phyloP scores from a whole-genome alignment of 2,329 filamentous ascomycete species.

The Boeremia exigua region DNA sequence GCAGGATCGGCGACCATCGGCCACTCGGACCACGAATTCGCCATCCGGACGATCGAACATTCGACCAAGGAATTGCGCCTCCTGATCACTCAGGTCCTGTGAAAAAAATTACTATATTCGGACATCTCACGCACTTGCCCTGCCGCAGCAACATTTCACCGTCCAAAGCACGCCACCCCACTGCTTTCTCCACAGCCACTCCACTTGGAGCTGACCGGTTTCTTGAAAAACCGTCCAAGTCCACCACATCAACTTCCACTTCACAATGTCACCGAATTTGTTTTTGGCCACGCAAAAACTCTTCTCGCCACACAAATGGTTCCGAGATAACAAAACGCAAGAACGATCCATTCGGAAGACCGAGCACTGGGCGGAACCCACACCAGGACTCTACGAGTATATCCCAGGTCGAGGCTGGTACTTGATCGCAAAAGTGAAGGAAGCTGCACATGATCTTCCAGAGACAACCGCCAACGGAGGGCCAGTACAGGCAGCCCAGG shows the following conservation, averaged over 20 bases:
- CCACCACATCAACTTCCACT: neutral
- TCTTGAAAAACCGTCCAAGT: slow-evolving; percentile 3
- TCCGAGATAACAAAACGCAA: slow-evolving; percentile 47
- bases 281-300: slow-evolving; percentile 57
- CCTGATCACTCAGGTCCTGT: slow-evolving; percentile 6
- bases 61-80: slow-evolving; percentile 19
- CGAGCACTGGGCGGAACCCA: slow-evolving; percentile 57
- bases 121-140: slow-evolving; percentile 23
- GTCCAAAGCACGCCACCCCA: slow-evolving; percentile 9
- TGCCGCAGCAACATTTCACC: slow-evolving; percentile 7
- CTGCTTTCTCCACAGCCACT: slow-evolving; percentile 14
- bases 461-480: slow-evolving; percentile 27
- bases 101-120: neutral
- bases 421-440: slow-evolving; percentile 51
- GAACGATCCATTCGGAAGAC: slow-evolving; percentile 50
- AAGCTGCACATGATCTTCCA: slow-evolving; percentile 34
- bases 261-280: slow-evolving; percentile 58
- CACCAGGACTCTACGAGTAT: slow-evolving; percentile 58
- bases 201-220: slow-evolving; percentile 6
- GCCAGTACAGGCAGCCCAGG: slow-evolving; percentile 16
- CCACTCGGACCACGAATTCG: slow-evolving; percentile 22
- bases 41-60: slow-evolving; percentile 19
- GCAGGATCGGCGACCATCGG: slow-evolving; percentile 29
- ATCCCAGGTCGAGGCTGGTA: slow-evolving; percentile 59
- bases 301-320: slow-evolving; percentile 59